Conservation (phyloP, 352 stramenopile species). For the Pythium myriotylum region DNA sequence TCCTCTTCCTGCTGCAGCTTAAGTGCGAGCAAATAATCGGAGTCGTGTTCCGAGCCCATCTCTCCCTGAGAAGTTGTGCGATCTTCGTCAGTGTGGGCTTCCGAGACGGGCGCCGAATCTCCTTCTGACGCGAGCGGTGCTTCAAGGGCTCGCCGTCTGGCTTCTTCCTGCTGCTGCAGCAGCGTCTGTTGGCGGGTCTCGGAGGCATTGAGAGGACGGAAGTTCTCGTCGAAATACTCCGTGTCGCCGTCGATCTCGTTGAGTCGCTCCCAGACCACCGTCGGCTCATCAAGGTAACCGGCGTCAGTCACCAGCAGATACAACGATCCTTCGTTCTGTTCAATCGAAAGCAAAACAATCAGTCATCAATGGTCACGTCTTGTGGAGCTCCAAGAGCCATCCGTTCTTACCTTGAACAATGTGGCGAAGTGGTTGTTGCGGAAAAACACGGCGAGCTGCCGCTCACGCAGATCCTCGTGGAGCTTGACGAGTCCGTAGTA, state of each 20-base stretch:
- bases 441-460: conserved; percentile 96
- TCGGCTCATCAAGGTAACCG: conserved; percentile 93
- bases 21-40: conserved; percentile 75
- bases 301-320: conserved; percentile 97
- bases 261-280: conserved; percentile 95
- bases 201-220: conserved; percentile 61
- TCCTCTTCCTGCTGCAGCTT: conserved; percentile 84
- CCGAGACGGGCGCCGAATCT: conserved; percentile 12
- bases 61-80: conserved; percentile 22
- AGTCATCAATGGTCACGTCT: background rate
- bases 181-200: conserved; percentile 75
- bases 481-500: conserved; percentile 93
- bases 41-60: conserved; percentile 34
- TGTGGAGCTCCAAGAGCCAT: too few species aligned
- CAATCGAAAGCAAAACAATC: background rate
- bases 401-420: conserved; percentile 92
- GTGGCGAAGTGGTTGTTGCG: conserved; percentile 99
- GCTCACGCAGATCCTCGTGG: conserved; percentile 90
- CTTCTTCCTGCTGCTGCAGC: conserved; percentile 58
- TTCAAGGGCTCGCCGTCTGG: conserved; percentile 30
- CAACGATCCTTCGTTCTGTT: conserved; percentile 88
- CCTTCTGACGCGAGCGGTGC: background rate
- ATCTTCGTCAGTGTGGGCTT: conserved; percentile 22
- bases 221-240: conserved; percentile 74
- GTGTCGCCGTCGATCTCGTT: conserved; percentile 89